phyloP scores from a whole-genome alignment of 768 basidiomycete genomes.

The Termitomyces sp. region DNA sequence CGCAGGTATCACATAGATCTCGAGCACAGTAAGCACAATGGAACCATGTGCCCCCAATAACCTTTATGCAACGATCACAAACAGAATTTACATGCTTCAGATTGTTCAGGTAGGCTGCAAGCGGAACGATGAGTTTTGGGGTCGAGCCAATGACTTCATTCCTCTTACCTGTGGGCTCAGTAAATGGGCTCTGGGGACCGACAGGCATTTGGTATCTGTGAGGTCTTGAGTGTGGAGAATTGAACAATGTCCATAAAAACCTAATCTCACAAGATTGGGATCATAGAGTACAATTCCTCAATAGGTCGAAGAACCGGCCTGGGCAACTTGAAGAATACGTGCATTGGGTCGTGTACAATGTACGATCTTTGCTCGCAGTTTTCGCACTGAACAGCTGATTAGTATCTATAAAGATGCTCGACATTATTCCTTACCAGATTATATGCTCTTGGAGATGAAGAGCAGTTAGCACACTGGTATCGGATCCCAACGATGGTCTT shows the following conservation, averaged over 20 bases:
- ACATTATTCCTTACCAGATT: conserved; percentile 59
- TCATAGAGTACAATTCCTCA: conserved; percentile 49
- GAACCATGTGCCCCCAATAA: conserved; percentile 87
- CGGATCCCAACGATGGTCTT: conserved; percentile 75
- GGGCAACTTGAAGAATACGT: conserved; percentile 85
- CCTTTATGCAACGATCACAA: conserved; percentile 84
- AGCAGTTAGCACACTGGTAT: conserved; percentile 90
- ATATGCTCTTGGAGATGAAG: conserved; percentile 65
- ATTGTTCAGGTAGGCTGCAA: conserved; percentile 55
- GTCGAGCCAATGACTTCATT: background rate
- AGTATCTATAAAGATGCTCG: background rate
- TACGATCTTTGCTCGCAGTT: conserved; percentile 80
- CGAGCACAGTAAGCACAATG: conserved; percentile 84
- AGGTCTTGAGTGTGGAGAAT: conserved; percentile 7
- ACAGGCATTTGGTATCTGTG: conserved; percentile 62
- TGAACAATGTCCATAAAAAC: background rate
- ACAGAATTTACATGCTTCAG: conserved; percentile 65
- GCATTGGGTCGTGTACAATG: conserved; percentile 74
- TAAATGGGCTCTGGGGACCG: conserved; percentile 44
- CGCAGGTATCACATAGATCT: conserved; percentile 86
- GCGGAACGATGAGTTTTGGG: background rate
- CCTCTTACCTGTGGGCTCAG: conserved; percentile 54
- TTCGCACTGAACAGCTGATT: conserved; percentile 54
- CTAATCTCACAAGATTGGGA: conserved; percentile 71
- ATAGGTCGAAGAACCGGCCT: conserved; percentile 65